These are phyloP conservation scores for Punctularia strigosozonata DNA, from an alignment of 768 basidiomycete species.

Conservation along the genomic window DNA sequence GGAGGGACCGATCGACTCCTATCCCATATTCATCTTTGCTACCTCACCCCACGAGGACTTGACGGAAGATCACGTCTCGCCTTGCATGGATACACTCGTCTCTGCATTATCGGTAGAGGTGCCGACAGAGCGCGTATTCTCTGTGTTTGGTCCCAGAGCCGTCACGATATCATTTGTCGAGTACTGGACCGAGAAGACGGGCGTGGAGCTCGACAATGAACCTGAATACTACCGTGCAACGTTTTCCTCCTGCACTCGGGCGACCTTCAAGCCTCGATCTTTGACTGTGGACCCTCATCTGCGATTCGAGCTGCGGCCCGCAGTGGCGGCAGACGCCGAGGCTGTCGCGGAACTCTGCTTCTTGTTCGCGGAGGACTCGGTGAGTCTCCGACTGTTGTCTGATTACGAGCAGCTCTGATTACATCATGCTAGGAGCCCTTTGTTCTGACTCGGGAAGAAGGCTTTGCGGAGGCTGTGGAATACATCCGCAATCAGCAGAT, in stretches of 20 bases:
- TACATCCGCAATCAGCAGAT: slow-evolving; percentile 35
- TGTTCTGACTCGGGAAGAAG: slow-evolving; percentile 25
- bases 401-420: no score
- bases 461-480: slow-evolving; percentile 36
- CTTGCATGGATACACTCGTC: slow-evolving; percentile 32
- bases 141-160: slow-evolving; percentile 45
- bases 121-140: slow-evolving; percentile 38
- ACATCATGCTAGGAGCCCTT: slow-evolving; percentile 40
- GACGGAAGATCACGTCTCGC: slow-evolving; percentile 19
- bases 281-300: neutral
- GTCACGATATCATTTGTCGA: slow-evolving; percentile 34
- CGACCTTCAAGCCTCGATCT: slow-evolving; percentile 1
- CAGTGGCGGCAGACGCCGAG: slow-evolving; percentile 19
- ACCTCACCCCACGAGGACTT: slow-evolving; percentile 18
- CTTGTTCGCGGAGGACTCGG: slow-evolving; percentile 47
- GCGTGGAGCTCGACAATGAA: slow-evolving; percentile 20
- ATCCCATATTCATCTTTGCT: slow-evolving; percentile 55
- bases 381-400: no score
- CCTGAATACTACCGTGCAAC: slow-evolving; percentile 52
- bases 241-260: slow-evolving; percentile 40
- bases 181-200: slow-evolving; percentile 36
- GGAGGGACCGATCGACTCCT: slow-evolving; percentile 37
- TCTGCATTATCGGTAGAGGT: slow-evolving; percentile 23
- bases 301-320: slow-evolving; percentile 25
- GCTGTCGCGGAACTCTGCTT: slow-evolving; percentile 36